A percentile compares a stretch with the other conserved stretches of the same genome.
These are phyloP conservation scores for Penicillium chermesinum DNA, from an alignment of 495 filamentous ascomycete species.

Conservation along the genomic window DNA sequence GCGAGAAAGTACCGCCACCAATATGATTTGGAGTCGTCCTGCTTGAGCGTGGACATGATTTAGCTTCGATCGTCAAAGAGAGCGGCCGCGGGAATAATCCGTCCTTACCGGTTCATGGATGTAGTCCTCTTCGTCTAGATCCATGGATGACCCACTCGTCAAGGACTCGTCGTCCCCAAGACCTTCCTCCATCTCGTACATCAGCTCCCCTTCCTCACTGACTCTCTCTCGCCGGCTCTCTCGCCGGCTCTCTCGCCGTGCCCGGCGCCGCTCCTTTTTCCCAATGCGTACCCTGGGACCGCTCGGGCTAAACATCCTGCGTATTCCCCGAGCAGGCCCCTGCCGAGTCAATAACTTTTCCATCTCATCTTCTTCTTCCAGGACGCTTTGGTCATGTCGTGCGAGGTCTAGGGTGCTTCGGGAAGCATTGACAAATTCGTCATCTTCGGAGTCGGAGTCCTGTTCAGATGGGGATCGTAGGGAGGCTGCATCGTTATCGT, in stretches of 20 bases:
- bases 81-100: neutral
- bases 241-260: constrained; percentile 39
- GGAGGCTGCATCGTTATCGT: constrained; percentile 65
- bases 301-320: constrained; percentile 42
- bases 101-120: constrained; percentile 28
- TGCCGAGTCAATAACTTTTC: constrained; percentile 64
- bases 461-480: constrained; percentile 63
- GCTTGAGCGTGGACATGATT: constrained; percentile 8
- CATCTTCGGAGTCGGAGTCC: constrained; percentile 73
- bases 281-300: constrained; percentile 48
- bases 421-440: constrained; percentile 57
- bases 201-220: constrained; percentile 67
- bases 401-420: constrained; percentile 67
- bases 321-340: constrained; percentile 46
- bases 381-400: constrained; percentile 66
- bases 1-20: constrained; percentile 31
- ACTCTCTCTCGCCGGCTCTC: constrained; percentile 35
- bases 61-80: constrained; percentile 8
- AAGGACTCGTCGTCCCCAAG: constrained; percentile 59
- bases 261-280: constrained; percentile 47
- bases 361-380: constrained; percentile 84
- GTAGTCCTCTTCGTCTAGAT: constrained; percentile 37
- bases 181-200: constrained; percentile 88
- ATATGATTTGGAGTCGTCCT: constrained; percentile 16
- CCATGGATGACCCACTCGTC: constrained; percentile 38